phyloP scores from a whole-genome alignment of 768 basidiomycete genomes.

The Termitomyces sp. region DNA sequence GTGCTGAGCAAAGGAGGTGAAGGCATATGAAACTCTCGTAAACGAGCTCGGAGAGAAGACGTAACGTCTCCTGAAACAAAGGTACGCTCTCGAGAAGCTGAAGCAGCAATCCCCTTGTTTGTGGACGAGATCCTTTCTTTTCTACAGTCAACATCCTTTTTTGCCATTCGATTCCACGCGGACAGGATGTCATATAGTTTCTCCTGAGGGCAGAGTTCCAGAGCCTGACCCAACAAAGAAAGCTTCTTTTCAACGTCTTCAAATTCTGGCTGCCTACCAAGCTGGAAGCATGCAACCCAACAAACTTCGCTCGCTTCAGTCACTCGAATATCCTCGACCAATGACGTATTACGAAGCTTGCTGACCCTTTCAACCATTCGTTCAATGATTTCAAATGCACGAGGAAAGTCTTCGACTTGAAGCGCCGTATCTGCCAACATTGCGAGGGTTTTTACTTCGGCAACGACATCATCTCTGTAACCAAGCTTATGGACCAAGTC shows the following conservation, averaged over 20 bases:
- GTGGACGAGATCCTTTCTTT: slow-evolving; percentile 31
- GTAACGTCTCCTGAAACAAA: slow-evolving; percentile 28
- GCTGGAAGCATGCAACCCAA: slow-evolving; percentile 86
- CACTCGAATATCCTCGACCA: slow-evolving; percentile 31
- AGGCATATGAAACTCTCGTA: slow-evolving; percentile 65
- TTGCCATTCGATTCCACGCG: slow-evolving; percentile 73
- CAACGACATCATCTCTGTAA: slow-evolving; percentile 62
- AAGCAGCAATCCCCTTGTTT: slow-evolving; percentile 20
- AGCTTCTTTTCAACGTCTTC: slow-evolving; percentile 61
- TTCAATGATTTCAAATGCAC: slow-evolving; percentile 67
- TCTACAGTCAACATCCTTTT: slow-evolving; percentile 49
- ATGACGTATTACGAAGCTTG: slow-evolving; percentile 32
- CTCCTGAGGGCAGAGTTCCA: slow-evolving; percentile 83
- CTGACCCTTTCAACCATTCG: slow-evolving; percentile 63
- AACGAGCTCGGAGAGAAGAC: slow-evolving; percentile 51
- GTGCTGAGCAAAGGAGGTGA: slow-evolving; percentile 63
- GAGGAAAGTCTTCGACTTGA: slow-evolving; percentile 70
- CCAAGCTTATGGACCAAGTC: slow-evolving; percentile 90
- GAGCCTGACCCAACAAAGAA: slow-evolving; percentile 67
- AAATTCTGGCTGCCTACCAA: slow-evolving; percentile 80
- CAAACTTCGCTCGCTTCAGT: slow-evolving; percentile 72
- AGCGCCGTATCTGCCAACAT: slow-evolving; percentile 91
- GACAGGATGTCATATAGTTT: slow-evolving; percentile 71
- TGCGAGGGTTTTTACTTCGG: slow-evolving; percentile 75
- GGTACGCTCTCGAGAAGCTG: slow-evolving; percentile 10